Conservation (phyloP, 306 rosid species). For the Pyrus betulifolia region DNA sequence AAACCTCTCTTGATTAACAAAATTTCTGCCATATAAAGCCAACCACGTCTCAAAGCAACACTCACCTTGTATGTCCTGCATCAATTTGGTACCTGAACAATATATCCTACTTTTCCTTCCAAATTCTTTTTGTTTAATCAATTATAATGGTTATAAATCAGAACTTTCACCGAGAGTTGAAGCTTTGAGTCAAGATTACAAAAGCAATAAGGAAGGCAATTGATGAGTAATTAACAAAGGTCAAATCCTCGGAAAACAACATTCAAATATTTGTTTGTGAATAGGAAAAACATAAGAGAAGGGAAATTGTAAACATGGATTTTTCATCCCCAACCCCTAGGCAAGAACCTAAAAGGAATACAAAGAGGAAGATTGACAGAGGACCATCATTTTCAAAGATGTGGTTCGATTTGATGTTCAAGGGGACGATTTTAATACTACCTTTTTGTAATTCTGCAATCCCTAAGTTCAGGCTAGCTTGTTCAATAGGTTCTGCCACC, state of each 20-base stretch:
- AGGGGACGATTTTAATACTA: background rate
- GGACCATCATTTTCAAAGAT: background rate
- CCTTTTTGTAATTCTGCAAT: background rate
- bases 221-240: background rate
- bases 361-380: background rate
- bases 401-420: background rate
- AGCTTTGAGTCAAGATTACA: background rate
- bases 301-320: background rate
- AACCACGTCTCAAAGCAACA: background rate
- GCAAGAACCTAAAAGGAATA: background rate
- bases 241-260: background rate
- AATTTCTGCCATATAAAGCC: background rate
- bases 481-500: background rate
- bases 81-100: background rate
- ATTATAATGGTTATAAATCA: background rate
- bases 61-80: background rate
- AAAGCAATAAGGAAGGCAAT: background rate
- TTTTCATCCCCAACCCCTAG: background rate
- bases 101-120: background rate
- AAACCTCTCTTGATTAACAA: background rate
- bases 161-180: background rate
- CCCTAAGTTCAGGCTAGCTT: background rate
- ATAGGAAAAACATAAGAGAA: background rate
- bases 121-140: background rate
- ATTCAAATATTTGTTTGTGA: background rate